Evolutionary conservation across 2,329 filamentous ascomycete species (phyloP), one percentile per base, ranked within the genome.

Genomic region (Arthrobotrys pseudoclavata): DNA sequence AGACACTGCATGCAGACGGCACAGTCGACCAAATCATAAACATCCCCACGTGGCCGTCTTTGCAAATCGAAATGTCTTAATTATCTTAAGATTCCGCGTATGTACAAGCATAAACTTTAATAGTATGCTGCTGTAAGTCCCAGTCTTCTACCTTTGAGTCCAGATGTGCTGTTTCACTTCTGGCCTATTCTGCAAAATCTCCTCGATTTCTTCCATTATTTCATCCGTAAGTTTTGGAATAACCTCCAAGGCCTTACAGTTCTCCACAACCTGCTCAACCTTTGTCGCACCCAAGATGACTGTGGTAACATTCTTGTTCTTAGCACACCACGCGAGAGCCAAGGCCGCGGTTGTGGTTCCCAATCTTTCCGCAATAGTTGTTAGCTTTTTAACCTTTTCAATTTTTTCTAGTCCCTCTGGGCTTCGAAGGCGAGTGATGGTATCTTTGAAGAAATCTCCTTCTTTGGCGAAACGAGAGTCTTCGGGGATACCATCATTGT

Each of bases 401-500:
- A 88, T 86, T 83, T 88, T 87, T 40, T 84, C 84, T 81, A 87
- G 84, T 63, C 86, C 86, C 79, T 86, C 86, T 7, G 85, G 84
- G 37, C 81, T 84, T 82, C 87, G 84, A 67, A 88, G 85, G 62
- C 83, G 83, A 80, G 86, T 86, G 76, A 89, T 86, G 18, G 86
- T 87, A 80, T 86, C 85, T 79, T 87, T 86, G 83, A 90, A 90
- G 80, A 87, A 86, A 64, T 86, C 86, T 76, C 87, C 85, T 83
- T 89, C 88, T 79, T 85, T 87, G 68, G 87, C 87, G 80, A 89
- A 89, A 40, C 89, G 87, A 45, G 87, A 89, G 81, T 86, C 88
- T 80, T 88, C 86, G 15, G 88, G 88, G 68, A 90, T 88, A 67
- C 88, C 88, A 79, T 89, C 85, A 83, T 89, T 89, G 85, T 90